A percentile compares a stretch with the other conserved stretches of the same genome.
Evolutionary conservation across 2,329 filamentous ascomycete genomes (phyloP).

Genomic region (Alternaria postmessia): DNA sequence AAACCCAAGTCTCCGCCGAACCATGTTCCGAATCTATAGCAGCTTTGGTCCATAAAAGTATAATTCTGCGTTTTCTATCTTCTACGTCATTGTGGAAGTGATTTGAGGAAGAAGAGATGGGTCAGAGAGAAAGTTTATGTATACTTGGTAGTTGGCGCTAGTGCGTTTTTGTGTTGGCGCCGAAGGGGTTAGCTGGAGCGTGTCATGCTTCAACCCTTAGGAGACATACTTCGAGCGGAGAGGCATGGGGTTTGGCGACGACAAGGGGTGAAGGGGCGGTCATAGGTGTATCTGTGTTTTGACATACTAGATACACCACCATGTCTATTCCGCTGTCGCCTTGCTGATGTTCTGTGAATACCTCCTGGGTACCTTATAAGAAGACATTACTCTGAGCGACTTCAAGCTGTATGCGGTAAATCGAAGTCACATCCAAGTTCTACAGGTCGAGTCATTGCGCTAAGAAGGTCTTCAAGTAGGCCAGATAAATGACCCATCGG

Average conservation of each 20-base stretch:
- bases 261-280: neutral
- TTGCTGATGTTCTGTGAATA: neutral
- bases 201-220: neutral
- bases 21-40: neutral
- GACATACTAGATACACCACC: neutral
- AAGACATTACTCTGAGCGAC: neutral
- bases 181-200: neutral
- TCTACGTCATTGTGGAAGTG: neutral
- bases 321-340: neutral
- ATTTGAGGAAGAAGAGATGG: neutral
- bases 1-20: neutral
- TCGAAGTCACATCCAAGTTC: neutral
- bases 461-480: conserved; percentile 4
- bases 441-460: neutral
- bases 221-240: neutral
- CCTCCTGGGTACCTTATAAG: neutral
- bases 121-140: neutral
- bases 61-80: neutral
- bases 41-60: neutral
- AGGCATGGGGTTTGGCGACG: neutral
- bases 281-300: neutral
- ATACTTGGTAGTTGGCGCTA: neutral
- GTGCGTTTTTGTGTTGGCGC: neutral
- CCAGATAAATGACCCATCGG: neutral
- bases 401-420: neutral